These are phyloP conservation scores for Mortierella sp. DNA, from an alignment of 371 early-diverging fungal genomes.

Conservation along the genomic window DNA sequence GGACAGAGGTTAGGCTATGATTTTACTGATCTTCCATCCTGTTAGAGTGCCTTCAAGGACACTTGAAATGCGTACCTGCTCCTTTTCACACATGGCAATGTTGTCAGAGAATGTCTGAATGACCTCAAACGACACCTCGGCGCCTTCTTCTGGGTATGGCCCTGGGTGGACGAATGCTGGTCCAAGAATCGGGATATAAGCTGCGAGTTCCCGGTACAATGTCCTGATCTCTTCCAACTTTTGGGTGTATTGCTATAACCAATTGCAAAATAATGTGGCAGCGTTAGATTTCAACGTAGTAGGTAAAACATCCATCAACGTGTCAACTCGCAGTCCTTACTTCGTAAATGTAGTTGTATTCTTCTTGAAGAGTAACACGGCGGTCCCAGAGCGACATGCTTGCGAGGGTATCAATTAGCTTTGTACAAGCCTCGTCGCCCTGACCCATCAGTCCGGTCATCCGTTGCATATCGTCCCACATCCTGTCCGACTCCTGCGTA, in stretches of 20 bases:
- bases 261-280: background rate
- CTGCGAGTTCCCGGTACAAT: constrained; percentile 25
- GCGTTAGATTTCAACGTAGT: background rate
- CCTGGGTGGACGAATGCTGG: constrained; percentile 44
- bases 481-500: constrained; percentile 72
- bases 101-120: constrained; percentile 44
- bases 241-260: constrained; percentile 40
- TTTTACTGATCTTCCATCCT: background rate
- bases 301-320: no score
- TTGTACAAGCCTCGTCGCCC: constrained; percentile 27
- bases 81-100: constrained; percentile 47
- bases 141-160: constrained; percentile 49
- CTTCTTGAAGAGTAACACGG: constrained; percentile 35
- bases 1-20: background rate
- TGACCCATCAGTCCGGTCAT: constrained; percentile 42
- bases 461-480: constrained; percentile 66
- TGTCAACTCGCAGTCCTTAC: constrained; percentile 9
- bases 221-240: constrained; percentile 40
- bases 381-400: constrained; percentile 44
- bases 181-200: constrained; percentile 34
- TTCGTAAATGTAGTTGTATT: constrained; percentile 37
- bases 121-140: constrained; percentile 39
- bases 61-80: constrained; percentile 29
- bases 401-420: constrained; percentile 32
- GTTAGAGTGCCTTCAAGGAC: background rate